phyloP scores from a whole-genome alignment of 345 rosid species.

The Streptanthus diversifolius region DNA sequence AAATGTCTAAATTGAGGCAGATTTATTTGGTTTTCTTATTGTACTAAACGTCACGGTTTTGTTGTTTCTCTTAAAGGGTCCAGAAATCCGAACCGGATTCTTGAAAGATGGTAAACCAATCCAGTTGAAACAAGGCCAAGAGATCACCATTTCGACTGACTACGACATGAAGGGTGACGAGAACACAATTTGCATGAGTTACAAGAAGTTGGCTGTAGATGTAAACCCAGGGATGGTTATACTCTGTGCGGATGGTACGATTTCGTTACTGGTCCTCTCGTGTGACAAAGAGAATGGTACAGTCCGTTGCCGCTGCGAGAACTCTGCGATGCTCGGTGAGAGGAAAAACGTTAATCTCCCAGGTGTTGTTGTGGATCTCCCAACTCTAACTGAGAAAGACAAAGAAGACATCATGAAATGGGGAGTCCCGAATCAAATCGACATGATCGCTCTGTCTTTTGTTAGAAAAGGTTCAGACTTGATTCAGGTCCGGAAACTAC shows the following conservation, averaged over 20 bases:
- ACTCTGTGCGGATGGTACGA: slow-evolving; percentile 96
- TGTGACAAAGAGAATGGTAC: slow-evolving; percentile 64
- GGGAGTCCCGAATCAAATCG: slow-evolving; percentile 92
- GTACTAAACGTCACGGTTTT: background rate
- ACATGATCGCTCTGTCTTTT: slow-evolving; percentile 95
- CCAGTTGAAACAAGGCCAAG: slow-evolving; percentile 72
- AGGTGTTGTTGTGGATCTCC: slow-evolving; percentile 95
- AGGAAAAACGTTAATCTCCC: slow-evolving; percentile 98
- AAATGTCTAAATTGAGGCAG: background rate
- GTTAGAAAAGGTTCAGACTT: slow-evolving; percentile 95
- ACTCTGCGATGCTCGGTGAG: slow-evolving; percentile 90
- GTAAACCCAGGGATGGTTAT: slow-evolving; percentile 87
- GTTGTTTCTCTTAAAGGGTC: slow-evolving; percentile 48
- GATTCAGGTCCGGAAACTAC: slow-evolving; percentile 75
- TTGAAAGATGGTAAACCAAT: slow-evolving; percentile 63
- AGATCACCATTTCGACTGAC: slow-evolving; percentile 79
- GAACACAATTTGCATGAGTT: slow-evolving; percentile 80
- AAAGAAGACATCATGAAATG: slow-evolving; percentile 86
- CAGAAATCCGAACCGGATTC: slow-evolving; percentile 82
- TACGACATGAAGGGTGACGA: slow-evolving; percentile 74
- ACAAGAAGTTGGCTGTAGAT: slow-evolving; percentile 78
- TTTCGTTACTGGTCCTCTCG: slow-evolving; percentile 75
- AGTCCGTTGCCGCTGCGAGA: slow-evolving; percentile 84
- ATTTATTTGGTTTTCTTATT: background rate
- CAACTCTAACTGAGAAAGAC: slow-evolving; percentile 94